phyloP scores from a whole-genome alignment of 371 early-diverging fungal species.

The Circinella minor region DNA sequence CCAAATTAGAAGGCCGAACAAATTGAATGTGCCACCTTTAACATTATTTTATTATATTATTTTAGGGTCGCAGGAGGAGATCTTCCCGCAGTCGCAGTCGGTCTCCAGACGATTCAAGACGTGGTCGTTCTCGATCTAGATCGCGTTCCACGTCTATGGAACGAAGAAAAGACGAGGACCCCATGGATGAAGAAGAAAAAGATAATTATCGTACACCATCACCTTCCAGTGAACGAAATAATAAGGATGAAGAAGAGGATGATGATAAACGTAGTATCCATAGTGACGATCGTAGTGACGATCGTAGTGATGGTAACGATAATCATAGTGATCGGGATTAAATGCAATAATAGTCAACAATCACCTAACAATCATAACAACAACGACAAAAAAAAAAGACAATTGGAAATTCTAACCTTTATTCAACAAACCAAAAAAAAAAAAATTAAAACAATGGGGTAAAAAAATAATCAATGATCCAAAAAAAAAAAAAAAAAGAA shows the following conservation, averaged over 20 bases:
- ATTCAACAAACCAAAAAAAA: too few species aligned
- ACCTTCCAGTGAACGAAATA: background rate
- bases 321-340: too few species aligned
- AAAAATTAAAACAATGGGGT: too few species aligned
- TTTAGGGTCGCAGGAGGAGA: conserved; percentile 9
- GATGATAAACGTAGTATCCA: background rate
- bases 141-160: conserved; percentile 13
- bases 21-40: conserved; percentile 3
- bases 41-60: background rate
- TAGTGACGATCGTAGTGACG: background rate
- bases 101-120: background rate
- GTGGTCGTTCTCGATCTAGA: conserved; percentile 11
- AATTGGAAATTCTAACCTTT: too few species aligned
- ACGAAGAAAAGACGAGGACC: background rate
- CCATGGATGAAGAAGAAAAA: conserved; percentile 2
- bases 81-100: conserved; percentile 7
- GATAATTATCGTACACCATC: background rate
- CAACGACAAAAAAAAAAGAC: too few species aligned
- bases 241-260: background rate
- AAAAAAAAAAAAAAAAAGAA: too few species aligned
- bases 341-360: too few species aligned
- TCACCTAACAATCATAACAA: too few species aligned
- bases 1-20: background rate
- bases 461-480: too few species aligned
- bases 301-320: background rate